These are phyloP conservation scores for Westerdykella ornata DNA, from an alignment of 2,329 filamentous ascomycete species.

Conservation along the genomic window DNA sequence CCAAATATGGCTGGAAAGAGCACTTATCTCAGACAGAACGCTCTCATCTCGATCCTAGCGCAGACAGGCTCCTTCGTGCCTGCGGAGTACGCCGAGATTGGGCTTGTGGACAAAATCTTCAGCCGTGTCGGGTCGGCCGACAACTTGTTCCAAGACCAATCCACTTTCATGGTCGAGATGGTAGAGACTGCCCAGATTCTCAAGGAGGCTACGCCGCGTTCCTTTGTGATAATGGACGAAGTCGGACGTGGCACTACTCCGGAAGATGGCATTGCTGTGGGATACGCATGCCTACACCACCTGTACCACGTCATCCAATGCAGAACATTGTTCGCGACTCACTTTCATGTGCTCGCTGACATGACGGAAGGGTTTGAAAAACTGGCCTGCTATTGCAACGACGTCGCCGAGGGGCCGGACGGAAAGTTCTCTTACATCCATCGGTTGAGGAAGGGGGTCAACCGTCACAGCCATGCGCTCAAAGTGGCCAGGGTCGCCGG, in stretches of 20 bases:
- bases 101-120: constrained; percentile 93
- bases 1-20: constrained; percentile 99
- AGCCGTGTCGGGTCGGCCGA: constrained; percentile 83
- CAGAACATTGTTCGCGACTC: constrained; percentile 84
- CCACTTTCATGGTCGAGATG: constrained; percentile 99
- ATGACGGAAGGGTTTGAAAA: constrained; percentile 56
- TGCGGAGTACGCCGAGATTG: constrained; percentile 75
- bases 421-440: constrained; percentile 76
- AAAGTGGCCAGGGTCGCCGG: constrained; percentile 90
- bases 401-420: constrained; percentile 65
- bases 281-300: constrained; percentile 81
- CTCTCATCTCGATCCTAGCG: constrained; percentile 85
- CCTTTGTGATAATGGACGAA: constrained; percentile 96
- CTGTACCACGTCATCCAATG: constrained; percentile 70
- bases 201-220: constrained; percentile 71
- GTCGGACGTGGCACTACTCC: constrained; percentile 91
- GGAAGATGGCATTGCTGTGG: constrained; percentile 82
- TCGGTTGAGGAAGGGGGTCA: constrained; percentile 71
- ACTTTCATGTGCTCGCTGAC: constrained; percentile 82
- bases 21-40: constrained; percentile 92
- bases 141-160: constrained; percentile 89
- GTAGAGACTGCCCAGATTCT: constrained; percentile 89
- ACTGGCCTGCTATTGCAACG: constrained; percentile 78
- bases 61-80: constrained; percentile 92
- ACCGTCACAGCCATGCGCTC: constrained; percentile 79